Evolutionary conservation across 2,329 filamentous ascomycete species (phyloP).

Genomic region (Cladophialophora psammophila): DNA sequence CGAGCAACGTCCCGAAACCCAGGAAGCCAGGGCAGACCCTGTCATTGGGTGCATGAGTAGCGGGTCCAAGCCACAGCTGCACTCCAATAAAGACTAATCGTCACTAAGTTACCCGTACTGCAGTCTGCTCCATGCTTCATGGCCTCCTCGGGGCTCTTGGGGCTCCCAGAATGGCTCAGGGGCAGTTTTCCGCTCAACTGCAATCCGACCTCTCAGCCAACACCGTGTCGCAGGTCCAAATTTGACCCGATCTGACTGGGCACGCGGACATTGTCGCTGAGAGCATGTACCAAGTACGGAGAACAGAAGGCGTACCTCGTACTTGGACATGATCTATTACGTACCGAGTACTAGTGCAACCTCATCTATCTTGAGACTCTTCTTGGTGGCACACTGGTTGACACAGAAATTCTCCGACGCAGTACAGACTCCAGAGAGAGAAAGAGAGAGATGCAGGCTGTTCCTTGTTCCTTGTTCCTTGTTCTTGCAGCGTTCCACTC

Average conservation of each 20-base stretch:
- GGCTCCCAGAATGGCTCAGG: background rate
- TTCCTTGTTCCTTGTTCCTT: background rate
- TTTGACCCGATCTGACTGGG: too few relatives aligned
- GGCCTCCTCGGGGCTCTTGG: background rate
- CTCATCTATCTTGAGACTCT: background rate
- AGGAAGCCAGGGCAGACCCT: background rate
- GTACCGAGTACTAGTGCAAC: background rate
- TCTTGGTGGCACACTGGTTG: conserved; percentile 2
- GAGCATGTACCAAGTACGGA: too few relatives aligned
- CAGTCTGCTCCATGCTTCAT: background rate
- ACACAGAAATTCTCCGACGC: conserved; percentile 2
- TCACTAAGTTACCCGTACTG: background rate
- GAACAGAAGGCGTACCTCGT: too few relatives aligned
- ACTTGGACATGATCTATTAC: too few relatives aligned
- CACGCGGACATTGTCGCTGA: too few relatives aligned
- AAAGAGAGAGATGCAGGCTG: too few relatives aligned
- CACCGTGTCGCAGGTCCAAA: too few relatives aligned
- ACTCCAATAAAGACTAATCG: conserved; percentile 6
- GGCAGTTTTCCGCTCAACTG: background rate
- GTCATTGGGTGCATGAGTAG: background rate
- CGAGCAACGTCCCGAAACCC: conserved; percentile 16
- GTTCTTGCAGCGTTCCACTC: background rate
- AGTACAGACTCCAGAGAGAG: background rate
- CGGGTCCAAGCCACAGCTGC: conserved; percentile 15
- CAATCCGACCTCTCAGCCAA: too few relatives aligned